A percentile compares a stretch with the other conserved stretches of the same genome.
These are phyloP conservation scores for Exophiala oligosperma DNA, from an alignment of 2,329 filamentous ascomycete species.

Conservation along the genomic window DNA sequence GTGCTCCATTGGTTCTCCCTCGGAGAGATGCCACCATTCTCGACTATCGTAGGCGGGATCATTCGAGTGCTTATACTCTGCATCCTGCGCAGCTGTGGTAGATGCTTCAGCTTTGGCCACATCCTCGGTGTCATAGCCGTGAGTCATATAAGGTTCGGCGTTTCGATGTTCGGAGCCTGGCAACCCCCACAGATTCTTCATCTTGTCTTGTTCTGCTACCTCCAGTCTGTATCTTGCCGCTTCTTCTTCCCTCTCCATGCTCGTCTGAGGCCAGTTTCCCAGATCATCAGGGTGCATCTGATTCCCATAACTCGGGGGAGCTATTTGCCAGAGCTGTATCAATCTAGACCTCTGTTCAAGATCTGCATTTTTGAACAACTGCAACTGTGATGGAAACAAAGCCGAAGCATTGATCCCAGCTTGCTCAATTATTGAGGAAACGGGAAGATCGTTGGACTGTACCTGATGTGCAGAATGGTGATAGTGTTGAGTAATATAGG, in stretches of 20 bases:
- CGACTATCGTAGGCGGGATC: conserved; percentile 44
- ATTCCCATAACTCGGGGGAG: conserved; percentile 64
- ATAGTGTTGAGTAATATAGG: conserved; percentile 82
- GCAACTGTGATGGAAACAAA: conserved; percentile 72
- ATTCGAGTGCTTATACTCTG: conserved; percentile 37
- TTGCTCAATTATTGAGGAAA: conserved; percentile 49
- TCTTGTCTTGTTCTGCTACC: conserved; percentile 35
- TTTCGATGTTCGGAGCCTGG: conserved; percentile 37
- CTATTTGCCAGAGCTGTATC: conserved; percentile 82
- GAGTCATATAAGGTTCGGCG: conserved; percentile 80
- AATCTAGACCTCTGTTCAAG: conserved; percentile 70
- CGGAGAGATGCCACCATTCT: conserved; percentile 38
- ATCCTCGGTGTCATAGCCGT: conserved; percentile 61
- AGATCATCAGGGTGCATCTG: conserved; percentile 56
- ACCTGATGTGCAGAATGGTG: conserved; percentile 72
- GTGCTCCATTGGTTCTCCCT: conserved; percentile 37
- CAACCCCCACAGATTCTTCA: conserved; percentile 47
- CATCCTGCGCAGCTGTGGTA: conserved; percentile 3
- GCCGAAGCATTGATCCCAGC: conserved; percentile 66
- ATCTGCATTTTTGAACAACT: conserved; percentile 76
- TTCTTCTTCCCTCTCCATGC: conserved; percentile 55
- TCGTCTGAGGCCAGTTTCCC: conserved; percentile 59
- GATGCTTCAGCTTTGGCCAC: too few relatives aligned
- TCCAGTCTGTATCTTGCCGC: conserved; percentile 63
- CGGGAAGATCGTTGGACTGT: conserved; percentile 50